These are phyloP conservation scores for Akanthomyces dipterigenus DNA, from an alignment of 2,329 filamentous ascomycete species.

Conservation along the genomic window DNA sequence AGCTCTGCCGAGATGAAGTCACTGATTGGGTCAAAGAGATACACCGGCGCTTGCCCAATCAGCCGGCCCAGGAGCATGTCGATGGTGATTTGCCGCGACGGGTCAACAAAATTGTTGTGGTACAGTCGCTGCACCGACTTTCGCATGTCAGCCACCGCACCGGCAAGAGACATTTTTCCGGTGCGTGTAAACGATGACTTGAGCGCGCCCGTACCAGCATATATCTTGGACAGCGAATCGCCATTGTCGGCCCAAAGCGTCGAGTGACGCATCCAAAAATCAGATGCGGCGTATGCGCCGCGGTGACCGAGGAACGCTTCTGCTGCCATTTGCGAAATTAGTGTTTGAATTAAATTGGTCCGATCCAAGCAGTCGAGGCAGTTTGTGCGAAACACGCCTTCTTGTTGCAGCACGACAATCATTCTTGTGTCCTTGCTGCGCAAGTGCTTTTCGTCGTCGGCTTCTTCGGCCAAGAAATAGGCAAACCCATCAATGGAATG, in stretches of 20 bases:
- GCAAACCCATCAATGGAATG: slow-evolving; percentile 79
- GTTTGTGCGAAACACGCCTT: slow-evolving; percentile 93
- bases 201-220: slow-evolving; percentile 89
- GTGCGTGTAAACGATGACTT: slow-evolving; percentile 92
- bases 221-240: slow-evolving; percentile 88
- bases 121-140: slow-evolving; percentile 93
- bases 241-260: slow-evolving; percentile 97
- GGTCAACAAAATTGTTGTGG: slow-evolving; percentile 96
- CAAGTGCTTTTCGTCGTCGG: slow-evolving; percentile 43
- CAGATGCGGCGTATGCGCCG: slow-evolving; percentile 59
- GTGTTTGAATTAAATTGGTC: slow-evolving; percentile 92
- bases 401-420: slow-evolving; percentile 78
- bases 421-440: slow-evolving; percentile 34
- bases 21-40: slow-evolving; percentile 89
- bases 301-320: slow-evolving; percentile 75
- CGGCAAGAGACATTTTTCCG: slow-evolving; percentile 92
- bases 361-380: slow-evolving; percentile 93
- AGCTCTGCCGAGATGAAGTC: slow-evolving; percentile 81
- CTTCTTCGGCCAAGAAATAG: slow-evolving; percentile 80
- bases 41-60: slow-evolving; percentile 75
- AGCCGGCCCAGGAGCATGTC: slow-evolving; percentile 84
- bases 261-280: slow-evolving; percentile 90
- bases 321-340: slow-evolving; percentile 89
- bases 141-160: slow-evolving; percentile 86
- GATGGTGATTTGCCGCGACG: slow-evolving; percentile 86